phyloP scores from a whole-genome alignment of 2,329 filamentous ascomycete genomes.

The Ustulina deusta region DNA sequence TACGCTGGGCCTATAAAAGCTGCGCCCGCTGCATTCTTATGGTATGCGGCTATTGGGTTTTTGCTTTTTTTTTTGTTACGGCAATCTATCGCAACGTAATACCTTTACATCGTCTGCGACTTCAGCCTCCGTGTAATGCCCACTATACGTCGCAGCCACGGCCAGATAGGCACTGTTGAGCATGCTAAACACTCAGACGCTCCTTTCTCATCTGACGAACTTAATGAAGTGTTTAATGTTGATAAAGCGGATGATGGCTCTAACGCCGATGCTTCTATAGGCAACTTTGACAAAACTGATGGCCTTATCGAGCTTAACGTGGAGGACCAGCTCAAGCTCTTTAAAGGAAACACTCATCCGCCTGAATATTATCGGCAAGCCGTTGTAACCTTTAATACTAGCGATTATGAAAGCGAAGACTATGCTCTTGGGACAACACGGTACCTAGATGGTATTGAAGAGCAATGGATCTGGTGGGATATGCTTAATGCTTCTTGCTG shows the following conservation, averaged over 20 bases:
- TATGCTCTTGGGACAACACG: too few species aligned
- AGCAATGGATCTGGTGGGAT: too few species aligned
- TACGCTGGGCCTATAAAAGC: not conserved
- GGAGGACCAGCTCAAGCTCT: conserved; percentile 38
- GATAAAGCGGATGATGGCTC: not conserved
- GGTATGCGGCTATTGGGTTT: not conserved
- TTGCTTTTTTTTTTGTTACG: not conserved
- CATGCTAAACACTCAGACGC: conserved; percentile 1
- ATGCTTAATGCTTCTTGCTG: too few species aligned
- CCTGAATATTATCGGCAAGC: conserved; percentile 39
- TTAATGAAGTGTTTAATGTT: conserved; percentile 1
- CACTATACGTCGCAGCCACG: not conserved
- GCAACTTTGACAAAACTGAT: not conserved
- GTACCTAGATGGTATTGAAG: too few species aligned
- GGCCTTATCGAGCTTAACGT: too few species aligned
- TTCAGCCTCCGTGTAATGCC: not conserved
- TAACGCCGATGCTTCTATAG: not conserved
- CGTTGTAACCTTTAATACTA: too few species aligned
- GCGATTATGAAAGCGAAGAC: too few species aligned
- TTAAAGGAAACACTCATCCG: conserved; percentile 37
- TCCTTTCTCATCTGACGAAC: not conserved
- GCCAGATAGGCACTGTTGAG: not conserved
- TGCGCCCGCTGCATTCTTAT: not conserved
- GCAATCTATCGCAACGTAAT: not conserved
- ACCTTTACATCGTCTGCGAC: not conserved